A percentile compares a stretch with the other conserved stretches of the same genome.
These are phyloP conservation scores for Entonaema liquescens DNA, from an alignment of 495 filamentous ascomycete genomes.

Conservation along the genomic window DNA sequence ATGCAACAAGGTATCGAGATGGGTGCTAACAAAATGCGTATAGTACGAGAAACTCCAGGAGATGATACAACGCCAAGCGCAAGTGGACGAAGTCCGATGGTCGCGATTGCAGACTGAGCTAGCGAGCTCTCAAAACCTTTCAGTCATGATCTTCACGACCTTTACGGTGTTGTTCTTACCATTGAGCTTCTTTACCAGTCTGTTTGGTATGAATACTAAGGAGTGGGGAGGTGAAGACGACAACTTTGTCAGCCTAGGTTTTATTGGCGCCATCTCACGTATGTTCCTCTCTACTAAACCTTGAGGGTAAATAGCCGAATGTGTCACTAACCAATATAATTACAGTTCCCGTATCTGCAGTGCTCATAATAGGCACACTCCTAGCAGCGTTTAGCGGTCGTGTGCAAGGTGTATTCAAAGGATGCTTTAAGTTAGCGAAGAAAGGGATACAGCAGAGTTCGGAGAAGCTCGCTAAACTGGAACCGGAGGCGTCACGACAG, in stretches of 20 bases:
- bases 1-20: no score
- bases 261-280: conserved; percentile 53
- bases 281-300: conserved; percentile 3
- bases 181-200: conserved; percentile 70
- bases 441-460: conserved; percentile 16
- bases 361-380: conserved; percentile 52
- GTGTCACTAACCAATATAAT: conserved; percentile 13
- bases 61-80: conserved; percentile 74
- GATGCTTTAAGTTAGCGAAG: conserved; percentile 32
- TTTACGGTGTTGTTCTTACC: conserved; percentile 75
- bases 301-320: neutral
- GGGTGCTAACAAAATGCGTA: neutral
- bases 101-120: conserved; percentile 70
- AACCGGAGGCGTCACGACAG: conserved; percentile 43
- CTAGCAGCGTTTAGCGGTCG: conserved; percentile 54
- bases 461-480: conserved; percentile 36
- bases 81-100: conserved; percentile 72
- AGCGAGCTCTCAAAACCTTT: conserved; percentile 67
- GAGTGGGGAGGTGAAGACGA: conserved; percentile 67
- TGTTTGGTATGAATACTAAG: conserved; percentile 71
- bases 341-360: conserved; percentile 49
- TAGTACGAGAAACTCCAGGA: conserved; percentile 73
- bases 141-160: conserved; percentile 75
- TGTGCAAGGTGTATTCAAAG: conserved; percentile 46
- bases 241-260: conserved; percentile 43